phyloP scores from a whole-genome alignment of 106 monocot genomes.

The Dioscorea alata region DNA sequence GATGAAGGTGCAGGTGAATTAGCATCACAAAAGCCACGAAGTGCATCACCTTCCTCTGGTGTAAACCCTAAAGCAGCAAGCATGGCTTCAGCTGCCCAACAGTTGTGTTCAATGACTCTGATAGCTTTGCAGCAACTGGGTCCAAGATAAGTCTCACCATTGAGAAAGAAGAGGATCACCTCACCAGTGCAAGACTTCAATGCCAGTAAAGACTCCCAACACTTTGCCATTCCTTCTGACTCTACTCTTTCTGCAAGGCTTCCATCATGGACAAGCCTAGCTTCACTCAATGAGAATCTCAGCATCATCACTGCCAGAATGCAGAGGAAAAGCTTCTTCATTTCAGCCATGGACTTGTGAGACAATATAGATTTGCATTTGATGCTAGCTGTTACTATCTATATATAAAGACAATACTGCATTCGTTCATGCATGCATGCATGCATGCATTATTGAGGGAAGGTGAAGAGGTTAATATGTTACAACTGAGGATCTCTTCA shows the following conservation, averaged over 20 bases:
- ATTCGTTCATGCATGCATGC: too few species aligned
- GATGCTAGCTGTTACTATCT: too few species aligned
- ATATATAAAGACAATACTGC: too few species aligned
- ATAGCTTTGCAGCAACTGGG: slow-evolving; percentile 65
- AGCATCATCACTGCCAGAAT: neutral
- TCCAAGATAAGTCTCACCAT: slow-evolving; percentile 70
- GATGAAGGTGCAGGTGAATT: too few species aligned
- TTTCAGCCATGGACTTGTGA: neutral
- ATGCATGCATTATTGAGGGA: too few species aligned
- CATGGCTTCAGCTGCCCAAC: slow-evolving; percentile 72
- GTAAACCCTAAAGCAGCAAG: slow-evolving; percentile 64
- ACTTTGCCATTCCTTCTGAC: slow-evolving; percentile 23
- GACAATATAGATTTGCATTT: too few species aligned
- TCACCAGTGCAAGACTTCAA: slow-evolving; percentile 67
- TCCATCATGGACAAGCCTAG: neutral
- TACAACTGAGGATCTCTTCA: too few species aligned
- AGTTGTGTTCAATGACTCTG: slow-evolving; percentile 44
- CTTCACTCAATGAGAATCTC: too few species aligned
- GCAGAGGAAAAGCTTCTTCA: neutral
- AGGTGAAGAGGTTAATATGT: too few species aligned
- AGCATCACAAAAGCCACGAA: slow-evolving; percentile 60
- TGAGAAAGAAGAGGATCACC: slow-evolving; percentile 87
- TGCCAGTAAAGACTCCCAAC: slow-evolving; percentile 64
- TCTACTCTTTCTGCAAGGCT: slow-evolving; percentile 29
- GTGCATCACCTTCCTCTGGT: slow-evolving; percentile 52